Percentiles rank a stretch among this genome's conserved stretches.
Evolutionary conservation across 768 basidiomycete species (phyloP).

Genomic region (Boletus speciosus): DNA sequence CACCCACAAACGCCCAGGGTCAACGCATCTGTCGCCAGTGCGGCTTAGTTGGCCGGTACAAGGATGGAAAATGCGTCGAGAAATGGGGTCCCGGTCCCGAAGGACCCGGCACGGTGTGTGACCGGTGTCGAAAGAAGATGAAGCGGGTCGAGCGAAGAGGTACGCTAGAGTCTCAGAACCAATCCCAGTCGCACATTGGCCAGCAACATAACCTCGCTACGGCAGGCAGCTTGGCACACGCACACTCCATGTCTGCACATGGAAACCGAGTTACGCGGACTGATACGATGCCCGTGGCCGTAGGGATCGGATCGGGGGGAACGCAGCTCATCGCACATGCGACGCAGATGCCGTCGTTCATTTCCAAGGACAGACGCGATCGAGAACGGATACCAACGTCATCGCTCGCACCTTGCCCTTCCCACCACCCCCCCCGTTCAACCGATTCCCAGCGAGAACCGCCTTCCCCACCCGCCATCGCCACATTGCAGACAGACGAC

Average conservation of each 20-base stretch:
- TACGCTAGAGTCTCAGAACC: conserved; percentile 48
- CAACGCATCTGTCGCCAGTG: conserved; percentile 79
- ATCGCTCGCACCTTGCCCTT: conserved; percentile 20
- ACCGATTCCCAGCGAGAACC: conserved; percentile 25
- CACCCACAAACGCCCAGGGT: conserved; percentile 51
- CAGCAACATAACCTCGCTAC: conserved; percentile 7
- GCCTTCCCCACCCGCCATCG: conserved; percentile 32
- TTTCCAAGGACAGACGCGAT: conserved; percentile 27
- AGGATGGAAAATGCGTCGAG: conserved; percentile 82
- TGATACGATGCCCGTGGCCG: conserved; percentile 33
- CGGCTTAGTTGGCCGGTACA: conserved; percentile 69
- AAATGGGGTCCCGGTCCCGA: conserved; percentile 86
- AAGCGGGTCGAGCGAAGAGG: conserved; percentile 76
- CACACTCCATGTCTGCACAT: conserved; percentile 21
- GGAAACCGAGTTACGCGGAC: conserved; percentile 24
- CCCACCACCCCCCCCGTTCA: conserved; percentile 12
- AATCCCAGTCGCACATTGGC: conserved; percentile 16
- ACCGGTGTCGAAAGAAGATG: conserved; percentile 86
- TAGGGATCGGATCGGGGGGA: conserved; percentile 22
- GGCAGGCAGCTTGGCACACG: conserved; percentile 9
- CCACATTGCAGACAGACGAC: conserved; percentile 28
- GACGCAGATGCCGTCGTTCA: conserved; percentile 22
- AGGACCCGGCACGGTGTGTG: conserved; percentile 81
- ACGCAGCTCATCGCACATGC: conserved; percentile 26
- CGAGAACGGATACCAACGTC: conserved; percentile 26